A percentile compares a stretch with the other conserved stretches of the same genome.
phyloP scores from a whole-genome alignment of 1,284 basidiomycete species.

The Farysia itapuensis region DNA sequence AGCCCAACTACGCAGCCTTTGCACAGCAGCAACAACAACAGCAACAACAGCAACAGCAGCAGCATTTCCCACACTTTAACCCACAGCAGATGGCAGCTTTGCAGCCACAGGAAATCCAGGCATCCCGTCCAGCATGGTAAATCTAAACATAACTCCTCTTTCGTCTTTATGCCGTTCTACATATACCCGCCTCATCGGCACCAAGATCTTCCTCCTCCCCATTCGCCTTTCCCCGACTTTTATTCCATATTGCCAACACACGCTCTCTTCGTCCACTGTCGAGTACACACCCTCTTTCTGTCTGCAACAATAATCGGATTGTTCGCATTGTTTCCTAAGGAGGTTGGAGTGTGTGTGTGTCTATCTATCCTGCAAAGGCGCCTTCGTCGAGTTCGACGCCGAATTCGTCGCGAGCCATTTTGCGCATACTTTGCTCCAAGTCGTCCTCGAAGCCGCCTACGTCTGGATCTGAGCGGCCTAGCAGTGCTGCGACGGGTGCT shows the following conservation, averaged over 20 bases:
- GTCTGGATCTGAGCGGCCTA: constrained; percentile 17
- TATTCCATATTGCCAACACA: neutral
- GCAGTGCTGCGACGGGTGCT: constrained; percentile 11
- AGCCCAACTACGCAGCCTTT: constrained; percentile 7
- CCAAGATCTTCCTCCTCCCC: no score
- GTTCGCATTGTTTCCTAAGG: no score
- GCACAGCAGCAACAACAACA: constrained; percentile 8
- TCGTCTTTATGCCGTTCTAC: no score
- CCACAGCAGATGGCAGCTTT: constrained; percentile 19
- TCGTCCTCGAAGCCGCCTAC: constrained; percentile 51
- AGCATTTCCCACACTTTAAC: constrained; percentile 25
- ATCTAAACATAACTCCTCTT: no score
- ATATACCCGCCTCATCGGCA: no score
- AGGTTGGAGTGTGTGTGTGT: no score
- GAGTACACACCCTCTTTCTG: no score
- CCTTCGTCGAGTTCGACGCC: constrained; percentile 49
- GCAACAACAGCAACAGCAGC: neutral
- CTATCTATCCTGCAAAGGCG: constrained; percentile 42
- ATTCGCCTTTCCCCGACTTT: neutral
- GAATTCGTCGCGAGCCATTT: constrained; percentile 47
- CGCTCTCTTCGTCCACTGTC: neutral
- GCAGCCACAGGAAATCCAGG: constrained; percentile 27
- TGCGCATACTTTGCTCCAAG: constrained; percentile 45
- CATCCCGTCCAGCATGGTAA: constrained; percentile 26
- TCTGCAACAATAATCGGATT: no score